Base-by-base conservation (phyloP, 2,329 filamentous ascomycete genomes). In the Zymoseptoria ardabiliae region DNA sequence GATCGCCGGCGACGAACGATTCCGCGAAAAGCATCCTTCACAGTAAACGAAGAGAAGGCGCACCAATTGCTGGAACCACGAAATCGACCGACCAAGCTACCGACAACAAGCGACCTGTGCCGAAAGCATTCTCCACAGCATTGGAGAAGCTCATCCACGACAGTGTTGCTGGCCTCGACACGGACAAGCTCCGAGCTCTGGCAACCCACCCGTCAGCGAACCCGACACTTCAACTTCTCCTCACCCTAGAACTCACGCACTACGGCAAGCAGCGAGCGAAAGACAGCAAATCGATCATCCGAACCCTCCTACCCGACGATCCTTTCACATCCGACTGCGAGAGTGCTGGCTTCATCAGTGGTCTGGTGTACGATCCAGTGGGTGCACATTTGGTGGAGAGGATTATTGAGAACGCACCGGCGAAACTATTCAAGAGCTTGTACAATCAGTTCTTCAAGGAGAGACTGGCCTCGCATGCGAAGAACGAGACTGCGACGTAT, bases 181-280 rank as follows among this genome's bases (percentile, higher is more conserved):
- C 88, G 1, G 90, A 88, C 3, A 89, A 91, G 68, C 81, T 97
- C 25, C 85, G 91, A 25, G 85, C 94, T 2, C 79, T 99, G 58
- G 90, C 93, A 1, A 91, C 86, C 20, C 93, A 97, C 69, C 90
- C 90, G 4, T 89, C 93, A 0, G 94, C 91, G 53, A 97, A 96
- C 69, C 94, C 94, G 0, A 89, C 91, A 0, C 80, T 99, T n/a
- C 94, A 97, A 72, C 82, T 97, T 1, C 79, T 99, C 28, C 78
- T 99, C 3, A 90, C 92, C 70, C 79, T 99, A 17, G 94, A 99
- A 70, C 83, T 97, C 53, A 82, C 85, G 0, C 79, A 89, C 60
- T 88, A 88, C 65, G 84, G 84, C 55, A 88, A 90, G 65, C 79
- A 82, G 57, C 85, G 85, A 63, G 82, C 80, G 3, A 85, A 85